These are phyloP conservation scores for Wickerhamiella qilinensis DNA, from an alignment of 805 yeast genomes.

Conservation along the genomic window DNA sequence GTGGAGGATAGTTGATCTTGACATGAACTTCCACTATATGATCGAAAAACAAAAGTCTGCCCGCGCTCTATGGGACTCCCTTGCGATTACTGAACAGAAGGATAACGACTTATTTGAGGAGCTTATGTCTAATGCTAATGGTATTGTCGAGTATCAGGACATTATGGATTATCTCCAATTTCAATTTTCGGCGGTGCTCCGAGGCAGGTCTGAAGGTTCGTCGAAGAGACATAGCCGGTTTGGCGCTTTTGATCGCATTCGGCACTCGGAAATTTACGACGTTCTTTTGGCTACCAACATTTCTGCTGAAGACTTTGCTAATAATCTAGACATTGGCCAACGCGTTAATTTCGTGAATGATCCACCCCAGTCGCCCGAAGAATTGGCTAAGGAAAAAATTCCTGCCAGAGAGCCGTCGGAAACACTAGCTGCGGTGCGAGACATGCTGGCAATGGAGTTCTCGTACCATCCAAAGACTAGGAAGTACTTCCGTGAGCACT, in stretches of 20 bases:
- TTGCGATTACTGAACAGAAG: background rate
- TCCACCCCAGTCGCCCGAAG: constrained; percentile 42
- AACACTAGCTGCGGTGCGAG: constrained; percentile 58
- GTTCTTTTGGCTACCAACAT: constrained; percentile 51
- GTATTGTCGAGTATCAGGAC: constrained; percentile 75
- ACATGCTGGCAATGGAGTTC: constrained; percentile 63
- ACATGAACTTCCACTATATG: constrained; percentile 75
- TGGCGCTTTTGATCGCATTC: constrained; percentile 30
- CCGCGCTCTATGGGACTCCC: constrained; percentile 42
- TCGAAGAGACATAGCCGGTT: constrained; percentile 28
- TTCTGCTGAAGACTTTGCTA: constrained; percentile 60
- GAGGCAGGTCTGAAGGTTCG: constrained; percentile 26
- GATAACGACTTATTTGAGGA: constrained; percentile 26
- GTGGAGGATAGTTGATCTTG: constrained; percentile 80
- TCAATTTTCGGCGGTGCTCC: constrained; percentile 42
- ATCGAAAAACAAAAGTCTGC: constrained; percentile 56
- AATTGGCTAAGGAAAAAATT: constrained; percentile 30
- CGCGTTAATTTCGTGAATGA: constrained; percentile 63
- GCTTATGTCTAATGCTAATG: constrained; percentile 37
- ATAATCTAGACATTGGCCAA: constrained; percentile 52
- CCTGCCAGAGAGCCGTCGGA: constrained; percentile 20
- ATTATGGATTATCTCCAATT: constrained; percentile 70
- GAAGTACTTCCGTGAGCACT: constrained; percentile 39
- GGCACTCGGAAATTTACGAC: constrained; percentile 43
- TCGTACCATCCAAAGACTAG: constrained; percentile 70